phyloP scores from a whole-genome alignment of 2,329 filamentous ascomycete species.

The Venturia nashicola region DNA sequence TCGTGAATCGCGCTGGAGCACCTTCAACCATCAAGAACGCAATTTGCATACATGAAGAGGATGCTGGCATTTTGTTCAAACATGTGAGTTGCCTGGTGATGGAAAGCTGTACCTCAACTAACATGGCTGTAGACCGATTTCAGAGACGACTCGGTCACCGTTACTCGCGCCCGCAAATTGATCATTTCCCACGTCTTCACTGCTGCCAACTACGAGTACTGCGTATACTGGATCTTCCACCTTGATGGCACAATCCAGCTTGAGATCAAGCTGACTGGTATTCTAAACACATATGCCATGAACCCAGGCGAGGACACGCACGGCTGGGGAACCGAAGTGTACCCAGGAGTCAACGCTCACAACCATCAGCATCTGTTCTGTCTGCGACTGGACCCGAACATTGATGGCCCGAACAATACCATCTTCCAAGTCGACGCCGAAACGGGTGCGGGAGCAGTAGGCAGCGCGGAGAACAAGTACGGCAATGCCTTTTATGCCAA shows the following conservation, averaged over 20 bases:
- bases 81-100: constrained; percentile 31
- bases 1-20: constrained; percentile 66
- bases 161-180: constrained; percentile 76
- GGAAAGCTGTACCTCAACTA: constrained; percentile 12
- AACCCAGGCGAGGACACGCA: constrained; percentile 67
- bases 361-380: constrained; percentile 97
- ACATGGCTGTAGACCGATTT: constrained; percentile 52
- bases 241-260: constrained; percentile 87
- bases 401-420: constrained; percentile 76
- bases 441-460: constrained; percentile 58
- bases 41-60: constrained; percentile 91
- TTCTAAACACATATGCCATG: constrained; percentile 77
- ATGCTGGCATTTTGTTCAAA: constrained; percentile 85
- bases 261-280: constrained; percentile 56
- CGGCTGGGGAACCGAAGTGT: constrained; percentile 86
- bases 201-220: constrained; percentile 92
- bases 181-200: constrained; percentile 89
- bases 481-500: constrained; percentile 84
- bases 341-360: constrained; percentile 82
- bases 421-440: constrained; percentile 73
- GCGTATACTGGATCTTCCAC: constrained; percentile 78
- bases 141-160: constrained; percentile 74
- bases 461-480: constrained; percentile 71
- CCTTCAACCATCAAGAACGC: constrained; percentile 80
- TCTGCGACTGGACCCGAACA: constrained; percentile 72